A percentile compares a stretch with the other conserved stretches of the same genome.
Conservation (phyloP, 441 rosid genomes). For the Croton laevigatus region DNA sequence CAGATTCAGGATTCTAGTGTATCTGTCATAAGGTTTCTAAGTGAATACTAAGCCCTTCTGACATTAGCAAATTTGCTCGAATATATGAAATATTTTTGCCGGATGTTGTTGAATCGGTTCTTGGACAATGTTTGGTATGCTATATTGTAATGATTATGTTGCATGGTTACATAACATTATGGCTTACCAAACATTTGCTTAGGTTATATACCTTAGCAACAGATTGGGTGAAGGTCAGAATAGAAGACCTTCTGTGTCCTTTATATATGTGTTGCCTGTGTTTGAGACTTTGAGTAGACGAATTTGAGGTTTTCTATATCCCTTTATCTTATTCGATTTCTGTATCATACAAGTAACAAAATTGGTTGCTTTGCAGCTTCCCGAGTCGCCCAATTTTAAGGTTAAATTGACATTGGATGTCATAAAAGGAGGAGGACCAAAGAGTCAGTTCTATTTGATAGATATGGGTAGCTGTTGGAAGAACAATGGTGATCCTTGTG, state of each 20-base stretch:
- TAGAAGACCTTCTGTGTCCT: not conserved
- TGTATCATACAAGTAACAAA: not conserved
- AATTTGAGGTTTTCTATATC: not conserved
- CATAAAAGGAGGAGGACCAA: conserved; percentile 69
- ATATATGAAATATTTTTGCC: not conserved
- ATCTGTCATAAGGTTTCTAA: not conserved
- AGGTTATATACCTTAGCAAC: not conserved
- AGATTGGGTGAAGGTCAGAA: not conserved
- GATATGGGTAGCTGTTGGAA: conserved; percentile 95
- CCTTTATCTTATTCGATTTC: not conserved
- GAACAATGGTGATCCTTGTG: conserved; percentile 68
- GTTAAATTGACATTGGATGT: conserved; percentile 62
- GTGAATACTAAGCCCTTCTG: not conserved
- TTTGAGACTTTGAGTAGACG: too few species aligned
- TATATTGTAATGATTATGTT: too few species aligned
- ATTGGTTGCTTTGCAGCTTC: conserved; percentile 46
- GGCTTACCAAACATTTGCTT: too few species aligned
- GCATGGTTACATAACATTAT: too few species aligned
- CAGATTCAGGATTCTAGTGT: not conserved
- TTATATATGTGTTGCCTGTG: too few species aligned
- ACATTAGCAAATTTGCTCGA: conserved; percentile 12
- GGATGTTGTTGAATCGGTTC: conserved; percentile 4
- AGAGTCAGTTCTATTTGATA: conserved; percentile 74
- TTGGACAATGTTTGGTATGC: not conserved
- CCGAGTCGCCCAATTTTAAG: conserved; percentile 75